These are phyloP conservation scores for Skeletonema menzelii DNA, from an alignment of 108 stramenopile genomes.

Conservation along the genomic window DNA sequence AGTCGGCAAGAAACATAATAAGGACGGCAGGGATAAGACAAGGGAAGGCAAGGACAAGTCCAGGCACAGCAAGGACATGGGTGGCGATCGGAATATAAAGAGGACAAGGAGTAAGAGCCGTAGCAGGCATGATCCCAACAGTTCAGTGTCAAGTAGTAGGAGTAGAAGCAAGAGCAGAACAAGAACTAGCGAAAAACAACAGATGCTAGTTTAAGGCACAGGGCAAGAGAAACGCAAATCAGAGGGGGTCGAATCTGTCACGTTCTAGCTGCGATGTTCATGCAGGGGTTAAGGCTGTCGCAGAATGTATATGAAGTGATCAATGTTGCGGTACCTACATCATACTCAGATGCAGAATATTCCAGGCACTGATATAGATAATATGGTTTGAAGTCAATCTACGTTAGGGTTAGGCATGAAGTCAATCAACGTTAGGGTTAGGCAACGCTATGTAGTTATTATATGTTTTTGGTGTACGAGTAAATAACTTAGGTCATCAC, in stretches of 20 bases:
- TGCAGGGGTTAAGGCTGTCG: background rate
- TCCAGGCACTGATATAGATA: too few relatives aligned
- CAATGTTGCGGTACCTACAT: background rate
- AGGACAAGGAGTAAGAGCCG: conserved; percentile 41
- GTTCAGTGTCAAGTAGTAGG: conserved; percentile 2
- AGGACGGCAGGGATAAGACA: too few relatives aligned
- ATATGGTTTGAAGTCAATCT: background rate
- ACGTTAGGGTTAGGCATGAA: too few relatives aligned
- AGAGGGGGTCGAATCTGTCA: background rate
- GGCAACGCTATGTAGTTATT: too few relatives aligned
- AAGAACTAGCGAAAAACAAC: conserved; percentile 9
- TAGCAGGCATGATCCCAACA: too few relatives aligned
- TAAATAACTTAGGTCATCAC: too few relatives aligned
- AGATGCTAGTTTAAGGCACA: conserved; percentile 37
- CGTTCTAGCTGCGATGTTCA: background rate
- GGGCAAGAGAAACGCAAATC: background rate
- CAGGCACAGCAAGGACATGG: conserved; percentile 34
- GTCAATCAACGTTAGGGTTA: too few relatives aligned
- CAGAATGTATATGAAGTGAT: background rate
- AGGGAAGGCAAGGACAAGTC: too few relatives aligned
- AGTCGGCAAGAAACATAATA: conserved; percentile 49
- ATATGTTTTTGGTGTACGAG: too few relatives aligned
- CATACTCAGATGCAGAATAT: background rate
- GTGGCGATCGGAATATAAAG: background rate
- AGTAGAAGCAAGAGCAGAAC: conserved; percentile 1